Evolutionary conservation across 305 asterid genomes (phyloP), one percentile per base, ranked within the genome.

Genomic region (Nicotiana rustica): DNA sequence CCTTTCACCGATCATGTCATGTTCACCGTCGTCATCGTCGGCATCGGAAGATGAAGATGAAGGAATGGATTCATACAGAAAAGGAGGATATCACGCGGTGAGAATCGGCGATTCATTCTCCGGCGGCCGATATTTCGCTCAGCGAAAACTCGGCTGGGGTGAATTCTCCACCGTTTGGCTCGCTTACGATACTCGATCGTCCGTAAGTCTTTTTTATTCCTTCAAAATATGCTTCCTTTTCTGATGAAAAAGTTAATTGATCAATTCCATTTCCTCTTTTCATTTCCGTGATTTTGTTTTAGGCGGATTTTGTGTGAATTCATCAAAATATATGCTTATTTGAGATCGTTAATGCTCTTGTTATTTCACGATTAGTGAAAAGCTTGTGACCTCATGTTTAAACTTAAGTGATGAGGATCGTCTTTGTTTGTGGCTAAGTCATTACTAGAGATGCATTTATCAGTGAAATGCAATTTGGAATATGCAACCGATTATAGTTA

Each of bases 141-240:
- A 96, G 91, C 89, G 97, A 55, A 96, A 96, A 81, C 98, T 96
- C 55, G 99, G 99, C 1, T 96, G 99, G 99, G 99, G 99, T 57
- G 95, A 96, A 90, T 96, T 96, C 85, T 96, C 99, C 84, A 96
- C 97, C 82, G 99, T 96, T 64, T 96, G 99, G 99, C 99, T 96
- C 67, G 97, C 96, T 52, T 96, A 93, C 81, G 98, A 96, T 83
- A 95, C 95, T 38, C 91, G 86, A 82, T 85, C 98, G 80, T 92
- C 98, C 78, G 99, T 96, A 92, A 67, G 93, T 52, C 5, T 25
- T 15, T 17, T 21, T 21, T 61, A 2, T 19, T n/a, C 12, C 21
- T 57, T 4, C 7, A 17, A 15, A 3, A 13, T 14, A 38, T 14
- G 4, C 61, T 56, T 56, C 6, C 59, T 10, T 52, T 10, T 52